A percentile compares a stretch with the other conserved stretches of the same genome.
These are phyloP conservation scores for Pseudodiploospora longispora DNA, from an alignment of 2,329 filamentous ascomycete species.

Conservation along the genomic window DNA sequence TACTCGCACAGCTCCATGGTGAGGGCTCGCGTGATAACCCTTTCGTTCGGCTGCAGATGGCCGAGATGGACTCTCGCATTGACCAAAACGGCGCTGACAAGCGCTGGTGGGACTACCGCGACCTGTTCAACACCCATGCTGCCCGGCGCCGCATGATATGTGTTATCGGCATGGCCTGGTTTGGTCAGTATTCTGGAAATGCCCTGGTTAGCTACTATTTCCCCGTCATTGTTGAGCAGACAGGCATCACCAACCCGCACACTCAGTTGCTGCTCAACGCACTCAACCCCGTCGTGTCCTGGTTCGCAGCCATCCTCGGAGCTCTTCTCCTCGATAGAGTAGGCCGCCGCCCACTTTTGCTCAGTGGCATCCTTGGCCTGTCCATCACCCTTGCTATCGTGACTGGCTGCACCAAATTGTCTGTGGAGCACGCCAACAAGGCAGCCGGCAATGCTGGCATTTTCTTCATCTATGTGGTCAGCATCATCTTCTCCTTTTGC, in stretches of 20 bases:
- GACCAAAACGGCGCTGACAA: conserved; percentile 44
- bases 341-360: conserved; percentile 47
- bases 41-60: conserved; percentile 43
- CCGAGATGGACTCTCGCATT: conserved; percentile 39
- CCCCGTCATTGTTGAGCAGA: conserved; percentile 39
- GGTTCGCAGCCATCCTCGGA: conserved; percentile 42
- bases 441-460: conserved; percentile 51
- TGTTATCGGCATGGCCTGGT: conserved; percentile 25
- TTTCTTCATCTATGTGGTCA: conserved; percentile 51
- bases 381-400: conserved; percentile 46
- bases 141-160: conserved; percentile 42
- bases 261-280: conserved; percentile 42
- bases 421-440: conserved; percentile 35
- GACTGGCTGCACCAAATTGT: conserved; percentile 32
- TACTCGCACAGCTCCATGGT: conserved; percentile 43
- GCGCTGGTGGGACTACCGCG: conserved; percentile 48
- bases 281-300: conserved; percentile 45
- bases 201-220: conserved; percentile 47
- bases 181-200: conserved; percentile 44
- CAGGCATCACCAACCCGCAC: conserved; percentile 41
- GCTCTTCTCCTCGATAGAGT: conserved; percentile 47
- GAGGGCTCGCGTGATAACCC: conserved; percentile 41
- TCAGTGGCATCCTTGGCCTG: conserved; percentile 18
- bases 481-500: conserved; percentile 23
- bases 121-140: conserved; percentile 41